Evolutionary conservation across 176 grass and related monocot species (phyloP), one percentile per base, ranked within the genome.

Genomic region (Carex littledalei): DNA sequence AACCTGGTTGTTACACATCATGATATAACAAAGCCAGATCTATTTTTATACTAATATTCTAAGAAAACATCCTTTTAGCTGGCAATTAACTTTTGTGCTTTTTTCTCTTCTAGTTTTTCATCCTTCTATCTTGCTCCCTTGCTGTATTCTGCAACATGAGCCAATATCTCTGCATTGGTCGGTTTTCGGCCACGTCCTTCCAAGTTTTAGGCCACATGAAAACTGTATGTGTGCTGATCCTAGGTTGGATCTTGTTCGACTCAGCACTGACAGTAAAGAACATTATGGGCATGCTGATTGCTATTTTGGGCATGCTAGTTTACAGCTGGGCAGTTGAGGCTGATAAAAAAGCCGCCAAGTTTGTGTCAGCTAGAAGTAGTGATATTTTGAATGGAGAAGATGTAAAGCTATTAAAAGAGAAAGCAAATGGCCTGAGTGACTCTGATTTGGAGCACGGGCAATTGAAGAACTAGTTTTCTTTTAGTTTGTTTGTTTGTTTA

Each of bases 81-180:
- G 34, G 53, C 24, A 83, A 35, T 69, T 67, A 35, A 83, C 64
- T 49, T 31, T 18, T 83, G 20, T 55, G 35, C 6, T 54, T 54
- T 67, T 64, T 43, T 82, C 14, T 6, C 16, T 45, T 95, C 64
- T 89, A 99, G 93, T 93, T 98, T 75, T 95, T 98, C 96, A 98
- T 98, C 85, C 83, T 98, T 37, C 89, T 95, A 57, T 98, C 96
- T 9, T 98, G 93, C 88, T 90, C 89, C 73, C 47, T 98, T 64
- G 91, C 96, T 2, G 96, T 98, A 79, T 95, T 98, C 85, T 98
- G 93, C 96, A 98, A 98, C 91, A 95, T 98, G 90, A 99, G 91
- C 81, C 97, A 99, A 73, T 96, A 96, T 85, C 89, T 98, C 56
- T 98, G 96, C 91, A 98, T 94, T 66, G 95, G 95, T 7, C 88